These are phyloP conservation scores for Arachis monticola DNA, from an alignment of 331 rosid species.

Conservation along the genomic window DNA sequence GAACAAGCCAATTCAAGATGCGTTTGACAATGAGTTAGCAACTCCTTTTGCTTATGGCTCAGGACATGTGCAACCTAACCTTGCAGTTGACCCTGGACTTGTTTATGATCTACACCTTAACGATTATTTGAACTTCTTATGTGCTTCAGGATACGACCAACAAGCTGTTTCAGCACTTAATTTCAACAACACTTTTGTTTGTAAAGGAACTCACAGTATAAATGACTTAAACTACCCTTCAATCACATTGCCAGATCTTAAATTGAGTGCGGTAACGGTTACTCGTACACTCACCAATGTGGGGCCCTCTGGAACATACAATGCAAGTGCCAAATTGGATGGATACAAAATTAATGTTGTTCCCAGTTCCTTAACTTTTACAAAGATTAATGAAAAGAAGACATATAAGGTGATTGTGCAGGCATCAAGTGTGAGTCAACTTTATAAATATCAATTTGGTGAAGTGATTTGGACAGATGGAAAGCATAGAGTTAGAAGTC, in stretches of 20 bases:
- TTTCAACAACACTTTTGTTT: constrained; percentile 29
- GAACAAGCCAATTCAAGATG: constrained; percentile 32
- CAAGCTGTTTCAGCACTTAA: not conserved
- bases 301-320: constrained; percentile 46
- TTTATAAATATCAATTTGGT: constrained; percentile 29
- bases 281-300: constrained; percentile 60
- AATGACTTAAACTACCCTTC: constrained; percentile 60
- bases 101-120: constrained; percentile 29
- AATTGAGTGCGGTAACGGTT: constrained; percentile 19
- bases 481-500: constrained; percentile 37
- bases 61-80: constrained; percentile 44
- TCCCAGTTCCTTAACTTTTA: constrained; percentile 49
- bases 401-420: constrained; percentile 42
- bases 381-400: constrained; percentile 49
- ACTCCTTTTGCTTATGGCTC: constrained; percentile 49
- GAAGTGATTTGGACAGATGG: constrained; percentile 43
- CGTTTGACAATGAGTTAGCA: constrained; percentile 20
- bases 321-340: constrained; percentile 11
- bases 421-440: not conserved
- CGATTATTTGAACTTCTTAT: constrained; percentile 46
- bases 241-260: constrained; percentile 40
- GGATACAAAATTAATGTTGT: constrained; percentile 32
- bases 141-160: constrained; percentile 52
- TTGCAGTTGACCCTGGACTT: constrained; percentile 50
- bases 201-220: constrained; percentile 49